Evolutionary conservation across 345 rosid species (phyloP).

Genomic region (Eucalyptus caleyi): DNA sequence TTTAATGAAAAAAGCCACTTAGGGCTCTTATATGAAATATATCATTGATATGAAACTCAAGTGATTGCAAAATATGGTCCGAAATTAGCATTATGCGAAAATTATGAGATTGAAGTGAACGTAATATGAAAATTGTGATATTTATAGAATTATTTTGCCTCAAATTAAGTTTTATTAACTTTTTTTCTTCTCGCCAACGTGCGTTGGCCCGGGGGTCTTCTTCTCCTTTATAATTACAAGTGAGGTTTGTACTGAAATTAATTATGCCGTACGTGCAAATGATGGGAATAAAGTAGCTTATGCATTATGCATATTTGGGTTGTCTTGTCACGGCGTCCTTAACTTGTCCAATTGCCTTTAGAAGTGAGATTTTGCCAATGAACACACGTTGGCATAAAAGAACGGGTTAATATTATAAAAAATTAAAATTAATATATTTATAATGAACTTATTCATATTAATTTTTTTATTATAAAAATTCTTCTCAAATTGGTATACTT

Average conservation of each 20-base stretch:
- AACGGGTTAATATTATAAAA: no score
- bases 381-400: neutral
- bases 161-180: neutral
- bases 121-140: neutral
- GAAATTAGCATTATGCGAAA: fast-evolving
- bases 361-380: neutral
- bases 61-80: no score
- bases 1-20: neutral
- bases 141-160: neutral
- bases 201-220: neutral
- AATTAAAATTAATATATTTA: no score
- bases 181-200: neutral
- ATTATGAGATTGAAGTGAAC: neutral
- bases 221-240: neutral
- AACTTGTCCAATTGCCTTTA: neutral
- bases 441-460: no score
- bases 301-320: neutral
- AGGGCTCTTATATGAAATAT: no score
- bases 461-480: no score
- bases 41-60: no score
- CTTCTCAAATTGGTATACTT: fast-evolving
- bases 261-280: neutral
- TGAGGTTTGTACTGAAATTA: neutral
- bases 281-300: neutral
- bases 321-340: neutral